Evolutionary conservation across 1,284 basidiomycete genomes (phyloP), one percentile per base, ranked within the genome.

Genomic region (Ganoderma multipileum): DNA sequence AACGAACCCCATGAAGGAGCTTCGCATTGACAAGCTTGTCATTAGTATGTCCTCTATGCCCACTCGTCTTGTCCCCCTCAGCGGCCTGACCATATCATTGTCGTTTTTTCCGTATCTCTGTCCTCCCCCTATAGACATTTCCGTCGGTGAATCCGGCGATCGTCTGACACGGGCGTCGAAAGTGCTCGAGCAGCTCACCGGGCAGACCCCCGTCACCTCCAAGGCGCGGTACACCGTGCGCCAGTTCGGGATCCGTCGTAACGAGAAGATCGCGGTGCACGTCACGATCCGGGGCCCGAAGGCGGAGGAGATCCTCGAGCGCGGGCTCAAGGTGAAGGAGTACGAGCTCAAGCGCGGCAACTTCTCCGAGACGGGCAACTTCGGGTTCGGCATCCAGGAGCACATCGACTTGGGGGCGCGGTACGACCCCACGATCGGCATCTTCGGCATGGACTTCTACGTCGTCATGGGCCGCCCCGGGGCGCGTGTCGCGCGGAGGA

Each of bases 141-240:
- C 96, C 78, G 98, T 99, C 79, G 97, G 98, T 82, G 97, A 99
- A 89, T 98, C 97, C 78, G 97, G 97, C 87, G 97, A 99, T 91
- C 91, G 97, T 83, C 89, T 99, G 78, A 99, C 98, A 76, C 95
- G 98, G 87, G 97, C 97, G 71, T 96, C 97, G 83, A 99, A 99
- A 87, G 97, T 99, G 76, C 89, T 99, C 79, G 98, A 99, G 86
- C 98, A 99, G 86, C 93, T 99, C 73, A 99, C 97, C 76, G 98
- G 97, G 80, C 97, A 99, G 89, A 96, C 97, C 69, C 97, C 98
- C 80, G 97, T 99, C 77, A 98, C 97, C 78, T 98, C 96, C 83
- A 99, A 99, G 90, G 97, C 97, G 73, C 95, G 97, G 78, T 99
- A 98, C 94, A 99, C 98, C 79, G 96, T 99, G 84, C 96, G 97